Base-by-base conservation (phyloP, 176 grass and related monocot species). In the Aegilops speltoides region DNA sequence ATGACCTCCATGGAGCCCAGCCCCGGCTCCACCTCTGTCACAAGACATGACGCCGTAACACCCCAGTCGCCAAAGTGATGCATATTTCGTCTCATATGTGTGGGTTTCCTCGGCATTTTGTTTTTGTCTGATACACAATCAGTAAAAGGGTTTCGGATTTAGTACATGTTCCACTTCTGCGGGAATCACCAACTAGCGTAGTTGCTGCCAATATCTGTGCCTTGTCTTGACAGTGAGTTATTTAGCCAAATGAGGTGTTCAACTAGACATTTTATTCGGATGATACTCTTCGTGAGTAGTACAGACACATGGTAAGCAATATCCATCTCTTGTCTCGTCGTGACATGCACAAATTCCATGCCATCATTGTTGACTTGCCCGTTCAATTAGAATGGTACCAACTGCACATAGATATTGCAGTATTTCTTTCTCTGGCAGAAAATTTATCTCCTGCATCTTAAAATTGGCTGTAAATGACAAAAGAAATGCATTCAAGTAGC, bases 1-100 rank as follows among this genome's bases (percentile, higher is more conserved):
- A 98, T 95, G 93, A 64, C 82, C 17, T 93, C 97, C 36, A 90
- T 94, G 82, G 93, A 96, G 41, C 76, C 81, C 29, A 88, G 86
- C 54, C 86, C 86, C 7, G 56, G 56, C 89, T 84, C 93, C 7
- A 37, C 80, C 40, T 60, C 89, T 56, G 3, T 46, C 13, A 29
- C 86, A 17, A 22, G 11, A 4, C 80, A 61, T 2, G 71, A 7
- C 63, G 76, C 31, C 31, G 11, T 88, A 32, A 91, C 69, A 32
- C 86, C 89, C 29, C 89, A 91, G 82, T 77, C 77, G 2, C 82
- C 89, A 7, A 91, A 82, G 89, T 91, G 85, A 87, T 63, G 61
- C 63, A 29, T 4, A 48, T 60, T 80, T 91, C 31, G 5, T 73
- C 83, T 64, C 60, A 19, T 31, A 61, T 80, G 41, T 41, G 8